Conservation (phyloP, 495 filamentous ascomycete species). For the Pyrenula aspistea region DNA sequence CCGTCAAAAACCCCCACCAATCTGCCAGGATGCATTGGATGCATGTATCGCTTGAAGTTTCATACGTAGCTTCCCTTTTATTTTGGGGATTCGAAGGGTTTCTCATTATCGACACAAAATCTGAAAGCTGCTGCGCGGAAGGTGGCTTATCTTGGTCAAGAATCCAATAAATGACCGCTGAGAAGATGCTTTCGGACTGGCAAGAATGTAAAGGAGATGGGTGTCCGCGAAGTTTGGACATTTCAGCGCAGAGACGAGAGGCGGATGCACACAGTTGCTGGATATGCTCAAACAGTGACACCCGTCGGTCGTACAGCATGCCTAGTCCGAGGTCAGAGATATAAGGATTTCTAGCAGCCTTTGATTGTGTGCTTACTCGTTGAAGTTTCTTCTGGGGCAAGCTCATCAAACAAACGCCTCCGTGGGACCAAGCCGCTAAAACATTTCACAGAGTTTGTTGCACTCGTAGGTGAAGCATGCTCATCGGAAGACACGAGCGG, state of each 20-base stretch:
- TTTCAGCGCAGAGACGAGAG: background rate
- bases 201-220: background rate
- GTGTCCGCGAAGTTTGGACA: background rate
- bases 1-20: background rate
- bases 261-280: background rate
- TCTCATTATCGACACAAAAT: background rate
- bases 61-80: background rate
- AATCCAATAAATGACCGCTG: background rate
- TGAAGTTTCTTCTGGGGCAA: background rate
- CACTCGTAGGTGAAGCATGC: background rate
- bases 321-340: background rate
- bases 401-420: background rate
- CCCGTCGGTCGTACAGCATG: background rate
- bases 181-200: background rate
- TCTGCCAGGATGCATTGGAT: background rate
- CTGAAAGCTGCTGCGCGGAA: background rate
- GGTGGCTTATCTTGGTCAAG: background rate
- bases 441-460: background rate
- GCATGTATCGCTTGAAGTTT: background rate
- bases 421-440: background rate
- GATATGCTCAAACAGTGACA: background rate
- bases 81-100: background rate
- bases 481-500: background rate
- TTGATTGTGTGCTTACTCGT: background rate
- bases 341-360: background rate